phyloP scores from a whole-genome alignment of 768 basidiomycete species.

The Termitomyces sp. region DNA sequence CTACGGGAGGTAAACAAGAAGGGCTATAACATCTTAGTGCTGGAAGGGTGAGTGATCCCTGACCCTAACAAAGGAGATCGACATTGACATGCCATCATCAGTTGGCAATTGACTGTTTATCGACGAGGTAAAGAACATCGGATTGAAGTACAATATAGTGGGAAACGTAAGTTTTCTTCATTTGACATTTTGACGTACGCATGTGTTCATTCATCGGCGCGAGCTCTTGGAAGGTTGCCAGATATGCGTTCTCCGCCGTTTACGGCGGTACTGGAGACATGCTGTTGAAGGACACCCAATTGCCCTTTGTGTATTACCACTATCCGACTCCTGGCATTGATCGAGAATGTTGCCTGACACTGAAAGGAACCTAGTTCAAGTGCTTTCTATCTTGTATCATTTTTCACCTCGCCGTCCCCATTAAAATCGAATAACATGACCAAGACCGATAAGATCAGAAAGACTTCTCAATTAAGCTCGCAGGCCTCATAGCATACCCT shows the following conservation, averaged over 20 bases:
- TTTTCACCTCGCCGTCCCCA: neutral
- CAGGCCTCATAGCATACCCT: slow-evolving; percentile 77
- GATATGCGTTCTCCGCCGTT: slow-evolving; percentile 56
- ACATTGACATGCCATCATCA: slow-evolving; percentile 20
- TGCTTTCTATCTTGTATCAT: neutral
- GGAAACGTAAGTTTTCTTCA: slow-evolving; percentile 42
- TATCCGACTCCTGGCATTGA: neutral
- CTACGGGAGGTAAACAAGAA: slow-evolving; percentile 49
- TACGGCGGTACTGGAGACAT: slow-evolving; percentile 56
- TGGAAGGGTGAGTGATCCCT: slow-evolving; percentile 52
- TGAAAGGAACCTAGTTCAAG: neutral
- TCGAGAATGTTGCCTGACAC: neutral
- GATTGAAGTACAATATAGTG: slow-evolving; percentile 67
- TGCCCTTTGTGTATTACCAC: neutral
- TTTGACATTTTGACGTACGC: neutral
- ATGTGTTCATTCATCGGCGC: slow-evolving; percentile 42
- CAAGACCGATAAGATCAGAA: neutral
- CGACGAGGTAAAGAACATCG: slow-evolving; percentile 62
- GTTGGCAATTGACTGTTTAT: slow-evolving; percentile 66
- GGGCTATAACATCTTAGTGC: slow-evolving; percentile 60
- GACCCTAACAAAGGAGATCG: neutral
- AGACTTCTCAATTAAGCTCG: slow-evolving; percentile 58
- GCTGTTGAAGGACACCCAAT: slow-evolving; percentile 14
- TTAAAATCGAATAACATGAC: neutral
- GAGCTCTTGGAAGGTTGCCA: slow-evolving; percentile 45